Evolutionary conservation across 2,329 filamentous ascomycete species (phyloP).

Genomic region (Paracoccidioides brasiliensis): DNA sequence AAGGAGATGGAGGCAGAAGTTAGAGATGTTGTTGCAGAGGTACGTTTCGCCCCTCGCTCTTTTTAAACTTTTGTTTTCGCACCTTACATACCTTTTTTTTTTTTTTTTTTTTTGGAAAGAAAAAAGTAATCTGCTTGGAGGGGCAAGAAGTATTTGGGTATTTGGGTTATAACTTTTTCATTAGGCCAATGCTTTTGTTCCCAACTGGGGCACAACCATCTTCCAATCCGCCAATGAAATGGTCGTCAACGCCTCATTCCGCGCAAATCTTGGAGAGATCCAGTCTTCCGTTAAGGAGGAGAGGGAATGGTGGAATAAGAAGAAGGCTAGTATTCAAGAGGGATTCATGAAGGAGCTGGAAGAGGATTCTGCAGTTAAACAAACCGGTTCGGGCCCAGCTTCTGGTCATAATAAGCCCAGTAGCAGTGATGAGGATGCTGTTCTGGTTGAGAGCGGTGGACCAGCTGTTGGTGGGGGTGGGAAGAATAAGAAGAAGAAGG

Average conservation of each 20-base stretch:
- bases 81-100: neutral
- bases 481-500: constrained; percentile 32
- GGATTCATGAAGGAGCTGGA: constrained; percentile 76
- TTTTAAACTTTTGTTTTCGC: neutral
- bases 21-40: constrained; percentile 85
- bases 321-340: constrained; percentile 56
- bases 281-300: constrained; percentile 58
- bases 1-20: constrained; percentile 97
- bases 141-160: too few relatives aligned
- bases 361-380: constrained; percentile 14
- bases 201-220: constrained; percentile 85
- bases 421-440: constrained; percentile 57
- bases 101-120: constrained; percentile 1
- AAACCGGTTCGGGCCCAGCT: constrained; percentile 3
- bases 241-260: constrained; percentile 66
- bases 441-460: constrained; percentile 57
- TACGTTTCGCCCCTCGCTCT: constrained; percentile 28
- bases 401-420: neutral
- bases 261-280: constrained; percentile 61
- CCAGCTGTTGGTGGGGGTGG: constrained; percentile 25
- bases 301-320: constrained; percentile 87
- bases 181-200: constrained; percentile 78
- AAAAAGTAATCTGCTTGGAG: neutral
- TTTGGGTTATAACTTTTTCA: neutral
- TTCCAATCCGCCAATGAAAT: constrained; percentile 98